phyloP scores from a whole-genome alignment of 1,284 basidiomycete genomes.

The Trichosporon asahii region DNA sequence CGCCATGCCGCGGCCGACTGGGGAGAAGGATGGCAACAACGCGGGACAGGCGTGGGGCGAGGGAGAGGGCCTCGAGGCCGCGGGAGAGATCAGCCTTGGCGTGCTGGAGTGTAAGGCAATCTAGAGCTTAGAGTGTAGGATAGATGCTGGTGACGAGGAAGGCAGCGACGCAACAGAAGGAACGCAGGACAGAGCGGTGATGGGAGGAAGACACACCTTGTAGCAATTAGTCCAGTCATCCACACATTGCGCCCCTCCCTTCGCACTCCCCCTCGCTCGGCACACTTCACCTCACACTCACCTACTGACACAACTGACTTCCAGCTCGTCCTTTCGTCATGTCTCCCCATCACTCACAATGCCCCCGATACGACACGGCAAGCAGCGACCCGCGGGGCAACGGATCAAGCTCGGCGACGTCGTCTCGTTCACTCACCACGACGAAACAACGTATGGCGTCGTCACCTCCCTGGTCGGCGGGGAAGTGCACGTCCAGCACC shows the following conservation, averaged over 20 bases:
- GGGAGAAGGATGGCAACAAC: background rate
- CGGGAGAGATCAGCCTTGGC: slow-evolving; percentile 41
- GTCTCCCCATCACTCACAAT: background rate
- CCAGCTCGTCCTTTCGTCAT: background rate
- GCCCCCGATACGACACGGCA: background rate
- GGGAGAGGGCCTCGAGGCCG: slow-evolving; percentile 25
- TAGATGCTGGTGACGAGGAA: background rate
- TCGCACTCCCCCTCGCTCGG: too few relatives aligned
- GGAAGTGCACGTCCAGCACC: background rate
- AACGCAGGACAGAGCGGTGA: background rate
- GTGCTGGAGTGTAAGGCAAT: slow-evolving; percentile 28
- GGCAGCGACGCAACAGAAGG: background rate
- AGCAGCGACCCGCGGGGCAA: background rate
- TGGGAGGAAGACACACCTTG: background rate
- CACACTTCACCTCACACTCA: background rate
- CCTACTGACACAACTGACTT: too few relatives aligned
- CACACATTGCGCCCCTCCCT: background rate
- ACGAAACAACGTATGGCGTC: background rate
- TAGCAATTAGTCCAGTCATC: background rate
- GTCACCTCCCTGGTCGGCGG: background rate
- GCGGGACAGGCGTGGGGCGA: background rate
- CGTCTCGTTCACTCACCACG: background rate
- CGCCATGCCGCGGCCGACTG: slow-evolving; percentile 35
- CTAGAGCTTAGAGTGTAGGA: background rate
- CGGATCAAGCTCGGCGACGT: background rate